Conservation (phyloP, 768 basidiomycete genomes). For the Suillus sp. region DNA sequence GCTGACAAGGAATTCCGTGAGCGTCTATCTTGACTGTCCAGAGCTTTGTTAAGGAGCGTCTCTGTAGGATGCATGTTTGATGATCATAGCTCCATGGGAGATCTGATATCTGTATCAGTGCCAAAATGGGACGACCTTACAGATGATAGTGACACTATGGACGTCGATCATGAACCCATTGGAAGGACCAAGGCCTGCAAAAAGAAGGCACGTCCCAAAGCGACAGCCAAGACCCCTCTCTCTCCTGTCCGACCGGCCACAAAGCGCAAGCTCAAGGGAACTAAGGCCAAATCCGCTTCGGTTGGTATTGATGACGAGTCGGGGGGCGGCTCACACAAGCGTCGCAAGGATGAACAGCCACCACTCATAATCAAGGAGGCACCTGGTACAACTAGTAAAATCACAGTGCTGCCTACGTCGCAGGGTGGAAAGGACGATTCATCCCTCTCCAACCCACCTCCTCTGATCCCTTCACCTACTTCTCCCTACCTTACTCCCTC, state of each 20-base stretch:
- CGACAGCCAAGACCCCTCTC: neutral
- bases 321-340: neutral
- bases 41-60: neutral
- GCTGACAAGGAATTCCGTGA: neutral
- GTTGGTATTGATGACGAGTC: neutral
- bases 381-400: neutral
- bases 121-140: neutral
- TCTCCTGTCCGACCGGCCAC: neutral
- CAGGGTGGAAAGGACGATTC: neutral
- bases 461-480: too few species aligned
- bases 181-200: neutral
- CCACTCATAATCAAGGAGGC: neutral
- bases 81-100: neutral
- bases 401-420: neutral
- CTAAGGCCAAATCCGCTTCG: neutral
- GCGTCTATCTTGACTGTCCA: neutral
- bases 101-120: neutral
- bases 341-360: neutral
- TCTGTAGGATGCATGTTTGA: neutral
- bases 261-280: neutral
- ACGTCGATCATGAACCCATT: neutral
- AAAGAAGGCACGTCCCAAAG: neutral
- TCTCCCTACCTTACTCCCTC: neutral
- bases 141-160: neutral
- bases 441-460: too few species aligned